Base-by-base conservation (phyloP, 345 rosid genomes). In the Populus alba region DNA sequence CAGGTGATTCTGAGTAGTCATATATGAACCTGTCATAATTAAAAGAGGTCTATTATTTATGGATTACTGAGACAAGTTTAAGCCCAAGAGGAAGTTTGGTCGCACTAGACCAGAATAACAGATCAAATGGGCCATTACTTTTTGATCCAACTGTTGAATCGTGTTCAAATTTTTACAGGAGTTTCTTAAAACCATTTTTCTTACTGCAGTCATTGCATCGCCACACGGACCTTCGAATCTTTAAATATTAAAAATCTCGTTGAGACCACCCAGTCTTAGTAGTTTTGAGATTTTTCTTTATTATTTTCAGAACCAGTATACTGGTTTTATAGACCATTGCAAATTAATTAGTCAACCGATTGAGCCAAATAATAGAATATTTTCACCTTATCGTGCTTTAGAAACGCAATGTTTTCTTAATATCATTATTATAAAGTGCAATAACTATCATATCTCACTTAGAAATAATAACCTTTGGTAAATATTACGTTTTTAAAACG, bases 231-330 rank as follows among this genome's bases (percentile, higher is more conserved):
- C 1, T 6, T 33, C 0, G 1, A 0, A 0, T 33, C 0, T 33
- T 33, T 33, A 33, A 0, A 3, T 33, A 33, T 33, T 33, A 33
- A 33, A 33, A 33, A 4, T 33, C 37, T 33, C 1, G 1, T 0
- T 4, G 0, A 33, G 0, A 0, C 37, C 0, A 0, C 5, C 6
- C 0, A 4, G 1, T 33, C 0, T 4, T 33, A 0, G 0, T 0
- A 33, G 0, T 4, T 33, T 33, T 33, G 0, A 4, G 5, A 33
- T 3, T 33, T 33, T 3, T 33, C 2, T 4, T 0, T 0, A 33
- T 33, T 33, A 4, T 33, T 33, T 33, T 33, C 5, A 33, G 1
- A 0, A 33, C 0, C 5, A 0, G 0, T 33, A 0, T 0, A 4
- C 5, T 0, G 1, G 0, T 33, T 33, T 33, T 0, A 4, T 1